Percentiles rank a stretch among this genome's conserved stretches.
Conservation (phyloP, 2,329 filamentous ascomycete genomes). For the Aspergillus tubingensis region DNA sequence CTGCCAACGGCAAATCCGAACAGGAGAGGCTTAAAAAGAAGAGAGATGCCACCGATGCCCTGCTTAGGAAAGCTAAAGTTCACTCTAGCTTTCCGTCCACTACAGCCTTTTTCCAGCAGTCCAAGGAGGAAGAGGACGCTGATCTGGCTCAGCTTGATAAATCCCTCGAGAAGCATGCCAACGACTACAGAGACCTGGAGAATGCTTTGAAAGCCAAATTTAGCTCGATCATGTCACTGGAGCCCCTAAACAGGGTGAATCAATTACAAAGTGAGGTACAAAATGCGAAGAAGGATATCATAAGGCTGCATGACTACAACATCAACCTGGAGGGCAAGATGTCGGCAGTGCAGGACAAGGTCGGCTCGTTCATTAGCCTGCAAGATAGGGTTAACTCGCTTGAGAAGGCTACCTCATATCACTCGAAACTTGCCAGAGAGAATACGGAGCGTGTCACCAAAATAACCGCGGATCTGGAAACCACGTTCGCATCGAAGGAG, state of each 20-base stretch:
- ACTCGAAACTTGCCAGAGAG: not conserved
- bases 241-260: slow-evolving; percentile 12
- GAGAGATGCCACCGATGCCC: slow-evolving; percentile 38
- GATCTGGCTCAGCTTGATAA: slow-evolving; percentile 25
- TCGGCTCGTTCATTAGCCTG: not conserved
- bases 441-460: not conserved
- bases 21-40: slow-evolving; percentile 30
- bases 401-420: not conserved
- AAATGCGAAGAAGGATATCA: not conserved
- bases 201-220: slow-evolving; percentile 17
- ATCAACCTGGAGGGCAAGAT: slow-evolving; percentile 6
- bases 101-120: slow-evolving; percentile 22
- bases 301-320: not conserved
- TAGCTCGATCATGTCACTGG: slow-evolving; percentile 2
- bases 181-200: slow-evolving; percentile 19
- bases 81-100: slow-evolving; percentile 28
- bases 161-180: slow-evolving; percentile 20
- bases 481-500: slow-evolving; percentile 9
- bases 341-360: slow-evolving; percentile 4
- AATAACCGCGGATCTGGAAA: not conserved
- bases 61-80: slow-evolving; percentile 32
- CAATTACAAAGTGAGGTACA: slow-evolving; percentile 22
- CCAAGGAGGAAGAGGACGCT: slow-evolving; percentile 21
- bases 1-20: slow-evolving; percentile 26
- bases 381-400: slow-evolving; percentile 2